Evolutionary conservation across 305 asterid species (phyloP).

Genomic region (Rubia peregrina): DNA sequence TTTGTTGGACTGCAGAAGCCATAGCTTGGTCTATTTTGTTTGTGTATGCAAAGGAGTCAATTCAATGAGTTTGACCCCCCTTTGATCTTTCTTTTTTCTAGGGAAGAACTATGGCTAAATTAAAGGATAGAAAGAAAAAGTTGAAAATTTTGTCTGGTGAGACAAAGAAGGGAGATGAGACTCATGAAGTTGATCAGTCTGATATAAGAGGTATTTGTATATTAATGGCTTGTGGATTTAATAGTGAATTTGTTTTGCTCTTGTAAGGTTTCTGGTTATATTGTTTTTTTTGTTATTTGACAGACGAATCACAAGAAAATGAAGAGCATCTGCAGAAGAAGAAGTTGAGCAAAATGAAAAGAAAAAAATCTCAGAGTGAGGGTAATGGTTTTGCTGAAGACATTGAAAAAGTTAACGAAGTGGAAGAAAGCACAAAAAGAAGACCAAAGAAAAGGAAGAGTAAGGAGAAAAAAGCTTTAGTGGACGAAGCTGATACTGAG

Average conservation of each 20-base stretch:
- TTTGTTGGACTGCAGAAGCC: not conserved
- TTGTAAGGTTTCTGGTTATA: not conserved
- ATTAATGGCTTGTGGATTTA: not conserved
- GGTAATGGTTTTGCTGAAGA: conserved; percentile 22
- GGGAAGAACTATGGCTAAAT: conserved; percentile 13
- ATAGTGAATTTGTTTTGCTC: not conserved
- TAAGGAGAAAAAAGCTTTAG: conserved; percentile 24
- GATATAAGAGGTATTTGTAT: conserved; percentile 16
- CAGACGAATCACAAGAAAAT: conserved; percentile 29
- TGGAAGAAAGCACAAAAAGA: conserved; percentile 20
- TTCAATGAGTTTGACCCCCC: not conserved
- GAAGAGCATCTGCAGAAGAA: conserved; percentile 28
- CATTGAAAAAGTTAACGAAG: conserved; percentile 20
- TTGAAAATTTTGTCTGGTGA: conserved; percentile 11
- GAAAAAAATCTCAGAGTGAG: conserved; percentile 20
- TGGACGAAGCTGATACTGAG: conserved; percentile 13
- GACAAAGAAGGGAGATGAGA: conserved; percentile 19
- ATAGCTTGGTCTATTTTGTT: not conserved
- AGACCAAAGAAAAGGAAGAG: conserved; percentile 37
- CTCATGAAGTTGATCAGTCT: conserved; percentile 11
- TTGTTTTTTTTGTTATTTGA: conserved; percentile 17
- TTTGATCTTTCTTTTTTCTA: not conserved
- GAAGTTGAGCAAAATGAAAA: conserved; percentile 33
- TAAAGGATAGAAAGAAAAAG: conserved; percentile 23
- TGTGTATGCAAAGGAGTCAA: not conserved